Percentiles rank a stretch among this genome's conserved stretches.
Conservation (phyloP, 78 protist genomes). For the Dictyostelium intermedium region DNA sequence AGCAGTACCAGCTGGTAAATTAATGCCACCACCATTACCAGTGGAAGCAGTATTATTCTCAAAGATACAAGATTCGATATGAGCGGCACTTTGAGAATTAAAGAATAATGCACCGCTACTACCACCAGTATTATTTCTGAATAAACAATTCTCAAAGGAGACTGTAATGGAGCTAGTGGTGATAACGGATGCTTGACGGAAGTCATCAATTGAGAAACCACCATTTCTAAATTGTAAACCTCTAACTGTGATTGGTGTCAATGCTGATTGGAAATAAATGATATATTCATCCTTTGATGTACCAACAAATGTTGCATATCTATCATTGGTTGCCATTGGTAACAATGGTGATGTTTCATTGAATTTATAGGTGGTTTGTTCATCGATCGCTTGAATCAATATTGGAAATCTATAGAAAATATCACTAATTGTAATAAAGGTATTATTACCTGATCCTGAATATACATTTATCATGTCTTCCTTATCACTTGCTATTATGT, state of each 20-base stretch:
- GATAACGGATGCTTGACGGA: not conserved
- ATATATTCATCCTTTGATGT: not conserved
- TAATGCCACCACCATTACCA: not conserved
- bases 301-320: not conserved
- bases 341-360: not conserved
- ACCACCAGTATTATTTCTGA: not conserved
- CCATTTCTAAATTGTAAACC: constrained; percentile 18
- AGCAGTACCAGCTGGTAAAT: not conserved
- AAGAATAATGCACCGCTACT: not conserved
- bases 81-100: not conserved
- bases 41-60: not conserved
- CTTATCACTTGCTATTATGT: not conserved
- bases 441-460: not conserved
- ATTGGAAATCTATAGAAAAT: not conserved
- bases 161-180: not conserved
- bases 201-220: not conserved
- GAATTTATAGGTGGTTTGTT: not conserved
- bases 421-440: not conserved
- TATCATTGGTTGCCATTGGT: not conserved
- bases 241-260: not conserved
- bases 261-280: not conserved
- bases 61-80: not conserved
- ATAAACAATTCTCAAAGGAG: not conserved
- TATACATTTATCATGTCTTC: not conserved
- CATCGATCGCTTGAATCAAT: not conserved